Base-by-base conservation (phyloP, 371 early-diverging fungal species). In the Haplosporangium sp. region DNA sequence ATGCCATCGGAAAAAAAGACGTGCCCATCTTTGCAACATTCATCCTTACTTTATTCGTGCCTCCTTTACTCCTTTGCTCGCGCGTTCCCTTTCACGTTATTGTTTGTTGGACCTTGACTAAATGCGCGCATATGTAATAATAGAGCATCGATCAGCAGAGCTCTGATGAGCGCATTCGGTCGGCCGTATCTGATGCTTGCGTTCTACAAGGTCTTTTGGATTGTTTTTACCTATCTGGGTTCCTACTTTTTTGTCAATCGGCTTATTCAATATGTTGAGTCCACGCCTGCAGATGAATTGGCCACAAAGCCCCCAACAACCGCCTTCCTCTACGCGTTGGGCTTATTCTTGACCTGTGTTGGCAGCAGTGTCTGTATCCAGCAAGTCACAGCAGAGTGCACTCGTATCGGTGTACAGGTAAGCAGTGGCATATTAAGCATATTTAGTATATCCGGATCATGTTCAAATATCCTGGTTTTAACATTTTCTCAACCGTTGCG, bases 201-300 rank as follows among this genome's bases (percentile, higher is more conserved):
- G 7, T 69, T 87, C 45, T 91, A 88, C 86, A 87, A 87, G 69
- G 43, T 88, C 2, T 69, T 83, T 13, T 90, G 90, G 89, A 86
- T 86, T 43, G 51, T 83, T 11, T 89, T 89, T 45, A 87, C 86
- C 9, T 90, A 88, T 77, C 67, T 87, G 9, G 83, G 86, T 6
- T 65, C 82, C 6, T 90, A 84, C 60, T 77, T 73, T 42, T 62
- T 90, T 38, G 79, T 89, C 56, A 83, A 82, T 59, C 75, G 75
- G 40, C 51, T 85, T 13, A 62, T 87, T 36, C 46, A 40, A 21
- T 86, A 69, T 71, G 71, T 81, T 3, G 85, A 87, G 53, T n/a
- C 52, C 0, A 38, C 47, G 6, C 50, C 61, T 1, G 38, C n/a
- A 21, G 50, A 52, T 0, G 61, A 38, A 9, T 46, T 42, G 5